Conservation (phyloP, 768 basidiomycete species). For the Kwoniella pini region DNA sequence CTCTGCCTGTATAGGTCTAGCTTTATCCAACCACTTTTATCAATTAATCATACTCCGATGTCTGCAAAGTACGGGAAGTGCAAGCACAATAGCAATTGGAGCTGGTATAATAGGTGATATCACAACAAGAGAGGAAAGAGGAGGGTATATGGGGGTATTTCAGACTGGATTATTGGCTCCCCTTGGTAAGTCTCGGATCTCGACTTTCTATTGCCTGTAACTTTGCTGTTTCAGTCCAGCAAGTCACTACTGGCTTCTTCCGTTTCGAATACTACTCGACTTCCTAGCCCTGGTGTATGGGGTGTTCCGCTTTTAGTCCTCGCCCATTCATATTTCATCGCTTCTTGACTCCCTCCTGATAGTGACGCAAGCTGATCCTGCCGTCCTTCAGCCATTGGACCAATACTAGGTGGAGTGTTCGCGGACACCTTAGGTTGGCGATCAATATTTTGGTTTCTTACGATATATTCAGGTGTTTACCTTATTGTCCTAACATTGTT, state of each 20-base stretch:
- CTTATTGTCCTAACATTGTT: constrained; percentile 57
- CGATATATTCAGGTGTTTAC: constrained; percentile 35
- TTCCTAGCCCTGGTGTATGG: too few species aligned
- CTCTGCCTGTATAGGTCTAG: constrained; percentile 67
- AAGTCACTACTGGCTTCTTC: too few species aligned
- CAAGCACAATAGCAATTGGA: constrained; percentile 53
- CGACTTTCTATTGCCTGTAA: too few species aligned
- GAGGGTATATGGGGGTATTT: constrained; percentile 71
- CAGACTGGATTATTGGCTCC: constrained; percentile 44
- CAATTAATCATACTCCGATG: constrained; percentile 78
- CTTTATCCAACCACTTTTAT: constrained; percentile 64
- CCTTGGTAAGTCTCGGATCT: constrained; percentile 9
- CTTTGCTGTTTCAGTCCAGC: too few species aligned
- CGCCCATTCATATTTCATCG: background rate
- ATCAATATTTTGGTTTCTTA: constrained; percentile 51
- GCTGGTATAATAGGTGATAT: constrained; percentile 79
- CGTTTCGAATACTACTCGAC: too few species aligned
- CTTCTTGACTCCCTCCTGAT: too few species aligned
- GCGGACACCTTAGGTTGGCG: constrained; percentile 67
- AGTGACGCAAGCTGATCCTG: too few species aligned
- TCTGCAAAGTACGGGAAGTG: constrained; percentile 58
- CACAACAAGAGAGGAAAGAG: constrained; percentile 69
- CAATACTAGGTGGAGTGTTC: constrained; percentile 49
- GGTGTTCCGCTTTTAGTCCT: too few species aligned
- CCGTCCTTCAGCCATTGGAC: constrained; percentile 26